Evolutionary conservation across 1,284 basidiomycete species (phyloP).

Genomic region (Golubevia pallescens): DNA sequence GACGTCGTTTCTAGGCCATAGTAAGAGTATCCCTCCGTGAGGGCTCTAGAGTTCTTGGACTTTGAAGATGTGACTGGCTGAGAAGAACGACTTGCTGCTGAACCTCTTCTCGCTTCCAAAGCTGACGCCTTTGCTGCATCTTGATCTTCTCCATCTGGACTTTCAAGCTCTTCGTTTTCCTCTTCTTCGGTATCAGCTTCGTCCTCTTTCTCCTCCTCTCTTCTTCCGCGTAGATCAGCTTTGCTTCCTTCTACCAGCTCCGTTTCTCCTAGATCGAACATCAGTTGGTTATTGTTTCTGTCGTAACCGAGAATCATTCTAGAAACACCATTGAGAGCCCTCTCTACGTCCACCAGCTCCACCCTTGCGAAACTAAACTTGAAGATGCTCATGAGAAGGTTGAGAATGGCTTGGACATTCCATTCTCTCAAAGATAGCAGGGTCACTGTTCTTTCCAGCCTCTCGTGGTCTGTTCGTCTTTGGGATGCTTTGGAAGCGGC

Average conservation of each 20-base stretch:
- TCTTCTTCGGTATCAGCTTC: background rate
- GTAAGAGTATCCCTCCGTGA: conserved; percentile 51
- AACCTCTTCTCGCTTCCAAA: background rate
- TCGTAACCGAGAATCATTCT: conserved; percentile 28
- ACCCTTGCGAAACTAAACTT: conserved; percentile 55
- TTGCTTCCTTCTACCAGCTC: background rate
- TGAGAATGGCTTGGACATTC: conserved; percentile 33
- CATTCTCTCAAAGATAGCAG: conserved; percentile 34
- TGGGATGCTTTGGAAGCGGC: background rate
- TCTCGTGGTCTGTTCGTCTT: background rate
- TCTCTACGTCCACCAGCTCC: conserved; percentile 36
- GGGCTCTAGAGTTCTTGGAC: conserved; percentile 33
- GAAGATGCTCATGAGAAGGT: conserved; percentile 43
- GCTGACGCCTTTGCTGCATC: background rate
- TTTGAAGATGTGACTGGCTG: conserved; percentile 3
- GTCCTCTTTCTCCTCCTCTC: background rate
- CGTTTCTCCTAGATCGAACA: conserved; percentile 7
- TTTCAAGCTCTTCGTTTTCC: background rate
- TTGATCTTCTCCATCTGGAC: background rate
- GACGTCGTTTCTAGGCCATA: conserved; percentile 48
- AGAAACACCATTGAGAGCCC: conserved; percentile 30
- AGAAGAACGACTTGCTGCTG: background rate
- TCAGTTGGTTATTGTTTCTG: background rate
- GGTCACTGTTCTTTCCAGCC: background rate
- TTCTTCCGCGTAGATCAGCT: background rate